A percentile compares a stretch with the other conserved stretches of the same genome.
These are phyloP conservation scores for Periconia sp. DNA, from an alignment of 2,329 filamentous ascomycete genomes.

Conservation along the genomic window DNA sequence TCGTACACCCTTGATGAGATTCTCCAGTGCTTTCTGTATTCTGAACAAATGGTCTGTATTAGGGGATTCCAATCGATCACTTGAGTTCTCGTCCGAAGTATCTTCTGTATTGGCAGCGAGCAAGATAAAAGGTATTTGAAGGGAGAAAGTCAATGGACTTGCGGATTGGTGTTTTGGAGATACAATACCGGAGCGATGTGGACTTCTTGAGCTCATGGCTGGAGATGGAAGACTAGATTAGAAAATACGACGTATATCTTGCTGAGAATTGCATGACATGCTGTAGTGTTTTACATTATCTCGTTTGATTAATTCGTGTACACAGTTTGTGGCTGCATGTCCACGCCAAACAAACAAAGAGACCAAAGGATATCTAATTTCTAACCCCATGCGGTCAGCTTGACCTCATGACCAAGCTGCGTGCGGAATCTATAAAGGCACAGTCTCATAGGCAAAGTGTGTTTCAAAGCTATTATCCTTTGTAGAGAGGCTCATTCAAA, in stretches of 20 bases:
- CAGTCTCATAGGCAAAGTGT: background rate
- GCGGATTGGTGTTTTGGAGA: background rate
- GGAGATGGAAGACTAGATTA: background rate
- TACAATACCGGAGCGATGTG: background rate
- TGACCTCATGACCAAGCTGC: background rate
- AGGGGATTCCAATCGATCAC: background rate
- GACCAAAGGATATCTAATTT: background rate
- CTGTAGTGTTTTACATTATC: background rate
- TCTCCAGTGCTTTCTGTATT: background rate
- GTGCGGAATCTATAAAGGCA: background rate
- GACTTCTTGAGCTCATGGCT: background rate
- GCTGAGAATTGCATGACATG: background rate
- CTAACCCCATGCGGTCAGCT: background rate
- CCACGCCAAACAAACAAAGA: background rate
- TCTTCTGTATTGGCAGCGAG: constrained; percentile 1
- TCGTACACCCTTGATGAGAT: background rate
- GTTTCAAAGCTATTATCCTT: background rate
- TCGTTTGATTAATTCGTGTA: background rate
- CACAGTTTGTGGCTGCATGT: background rate
- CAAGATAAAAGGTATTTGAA: constrained; percentile 14
- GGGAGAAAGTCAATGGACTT: background rate
- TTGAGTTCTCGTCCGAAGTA: background rate
- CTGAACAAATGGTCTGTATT: background rate
- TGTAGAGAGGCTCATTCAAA: background rate
- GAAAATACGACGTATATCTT: background rate